Conservation (phyloP, 805 yeast species). For the Metschnikowia noctiluminum region DNA sequence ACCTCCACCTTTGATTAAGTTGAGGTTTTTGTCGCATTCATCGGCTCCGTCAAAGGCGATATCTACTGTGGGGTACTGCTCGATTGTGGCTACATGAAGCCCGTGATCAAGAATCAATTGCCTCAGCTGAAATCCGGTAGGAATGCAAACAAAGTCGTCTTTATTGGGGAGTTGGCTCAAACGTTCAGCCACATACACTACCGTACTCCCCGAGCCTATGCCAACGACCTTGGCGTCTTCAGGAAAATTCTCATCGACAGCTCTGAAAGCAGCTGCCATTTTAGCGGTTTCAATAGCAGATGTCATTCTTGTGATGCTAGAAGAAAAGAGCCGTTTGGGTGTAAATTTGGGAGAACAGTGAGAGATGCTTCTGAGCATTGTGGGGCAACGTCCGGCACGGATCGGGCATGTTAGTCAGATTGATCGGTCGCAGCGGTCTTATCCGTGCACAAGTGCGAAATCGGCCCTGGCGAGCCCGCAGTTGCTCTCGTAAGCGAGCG, state of each 20-base stretch:
- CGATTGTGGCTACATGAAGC: conserved; percentile 72
- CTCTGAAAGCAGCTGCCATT: conserved; percentile 82
- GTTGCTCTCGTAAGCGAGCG: not conserved
- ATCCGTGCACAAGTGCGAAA: not conserved
- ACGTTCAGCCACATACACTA: conserved; percentile 94
- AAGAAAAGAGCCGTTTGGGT: not conserved
- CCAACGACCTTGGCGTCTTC: conserved; percentile 73
- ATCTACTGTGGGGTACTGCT: conserved; percentile 78
- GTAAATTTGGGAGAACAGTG: not conserved
- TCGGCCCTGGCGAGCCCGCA: not conserved
- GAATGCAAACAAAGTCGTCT: conserved; percentile 68
- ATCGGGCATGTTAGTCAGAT: not conserved
- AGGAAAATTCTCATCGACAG: conserved; percentile 86
- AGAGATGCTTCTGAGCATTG: conserved; percentile 1
- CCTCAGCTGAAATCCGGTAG: conserved; percentile 96
- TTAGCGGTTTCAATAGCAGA: conserved; percentile 71
- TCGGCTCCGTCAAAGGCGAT: conserved; percentile 99
- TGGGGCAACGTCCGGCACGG: conserved; percentile 1
- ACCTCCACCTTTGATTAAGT: conserved; percentile 97
- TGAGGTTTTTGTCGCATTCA: conserved; percentile 78
- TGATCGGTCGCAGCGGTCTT: not conserved
- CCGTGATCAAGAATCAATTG: conserved; percentile 82
- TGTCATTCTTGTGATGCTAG: not conserved
- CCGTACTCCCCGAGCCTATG: conserved; percentile 96
- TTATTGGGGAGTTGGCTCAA: conserved; percentile 66